Conservation (phyloP, 2,329 filamentous ascomycete species). For the Nectriaceae sp. region DNA sequence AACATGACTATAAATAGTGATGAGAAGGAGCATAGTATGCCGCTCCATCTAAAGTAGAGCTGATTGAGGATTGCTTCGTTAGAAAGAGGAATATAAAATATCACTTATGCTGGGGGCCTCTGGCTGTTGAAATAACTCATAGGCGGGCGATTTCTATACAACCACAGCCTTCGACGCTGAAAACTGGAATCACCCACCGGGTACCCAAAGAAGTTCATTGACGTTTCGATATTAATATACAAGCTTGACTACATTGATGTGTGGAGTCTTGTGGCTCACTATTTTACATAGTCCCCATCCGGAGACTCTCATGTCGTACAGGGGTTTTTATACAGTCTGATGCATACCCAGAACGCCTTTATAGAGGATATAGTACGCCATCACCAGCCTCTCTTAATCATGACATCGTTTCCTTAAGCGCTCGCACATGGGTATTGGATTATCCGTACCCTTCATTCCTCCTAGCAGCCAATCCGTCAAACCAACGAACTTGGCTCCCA, state of each 20-base stretch:
- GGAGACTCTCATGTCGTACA: not conserved
- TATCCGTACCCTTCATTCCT: conserved; percentile 53
- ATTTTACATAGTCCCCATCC: conserved; percentile 23
- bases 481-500: conserved; percentile 82
- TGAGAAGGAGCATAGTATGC: no score
- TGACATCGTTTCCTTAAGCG: conserved; percentile 25
- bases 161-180: no score
- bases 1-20: no score
- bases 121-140: no score
- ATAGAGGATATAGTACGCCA: not conserved
- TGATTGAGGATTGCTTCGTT: no score
- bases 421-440: conserved; percentile 39
- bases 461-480: conserved; percentile 94
- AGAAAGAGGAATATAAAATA: no score
- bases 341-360: not conserved
- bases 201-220: no score
- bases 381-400: conserved; percentile 11
- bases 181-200: no score
- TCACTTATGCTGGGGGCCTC: no score
- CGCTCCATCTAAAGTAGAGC: no score
- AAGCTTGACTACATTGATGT: conserved; percentile 18
- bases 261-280: conserved; percentile 26
- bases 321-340: not conserved
- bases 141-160: no score
- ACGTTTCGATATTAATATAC: conserved; percentile 26